Percentiles rank a stretch among this genome's conserved stretches.
These are phyloP conservation scores for Lactifluus subvellereus DNA, from an alignment of 768 basidiomycete genomes.

Conservation along the genomic window DNA sequence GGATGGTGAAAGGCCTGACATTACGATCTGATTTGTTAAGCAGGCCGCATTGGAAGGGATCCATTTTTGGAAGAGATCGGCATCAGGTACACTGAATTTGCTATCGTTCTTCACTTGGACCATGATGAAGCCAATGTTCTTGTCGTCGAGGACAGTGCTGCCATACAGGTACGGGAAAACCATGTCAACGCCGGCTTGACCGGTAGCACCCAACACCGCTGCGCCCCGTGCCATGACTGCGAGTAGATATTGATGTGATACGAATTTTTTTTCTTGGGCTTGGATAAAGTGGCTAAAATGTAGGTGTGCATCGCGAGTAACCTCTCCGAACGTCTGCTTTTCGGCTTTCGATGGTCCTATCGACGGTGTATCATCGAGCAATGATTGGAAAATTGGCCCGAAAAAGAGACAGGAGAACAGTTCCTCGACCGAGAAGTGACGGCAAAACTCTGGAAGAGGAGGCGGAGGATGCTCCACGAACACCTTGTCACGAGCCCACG, in stretches of 20 bases:
- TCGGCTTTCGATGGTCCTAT: neutral
- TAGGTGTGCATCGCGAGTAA: neutral
- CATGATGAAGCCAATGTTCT: neutral
- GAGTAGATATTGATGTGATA: neutral
- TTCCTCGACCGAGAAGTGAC: neutral
- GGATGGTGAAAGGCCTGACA: no score
- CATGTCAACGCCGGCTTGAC: neutral
- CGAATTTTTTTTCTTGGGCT: no score
- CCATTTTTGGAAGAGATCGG: no score
- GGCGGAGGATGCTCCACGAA: neutral
- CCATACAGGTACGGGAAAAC: neutral
- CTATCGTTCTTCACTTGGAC: neutral
- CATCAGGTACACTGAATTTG: no score
- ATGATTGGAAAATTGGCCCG: neutral
- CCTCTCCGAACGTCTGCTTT: neutral
- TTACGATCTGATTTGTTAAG: no score
- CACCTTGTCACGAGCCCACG: neutral
- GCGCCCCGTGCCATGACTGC: no score
- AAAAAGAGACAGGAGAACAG: neutral
- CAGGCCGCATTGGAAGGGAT: no score
- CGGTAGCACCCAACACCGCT: neutral
- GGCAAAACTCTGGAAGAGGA: neutral
- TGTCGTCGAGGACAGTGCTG: neutral
- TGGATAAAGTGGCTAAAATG: no score
- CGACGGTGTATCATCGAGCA: neutral